A percentile compares a stretch with the other conserved stretches of the same genome.
Evolutionary conservation across 75 land plant genomes (phyloP).

Genomic region (Pinus tabuliformis): DNA sequence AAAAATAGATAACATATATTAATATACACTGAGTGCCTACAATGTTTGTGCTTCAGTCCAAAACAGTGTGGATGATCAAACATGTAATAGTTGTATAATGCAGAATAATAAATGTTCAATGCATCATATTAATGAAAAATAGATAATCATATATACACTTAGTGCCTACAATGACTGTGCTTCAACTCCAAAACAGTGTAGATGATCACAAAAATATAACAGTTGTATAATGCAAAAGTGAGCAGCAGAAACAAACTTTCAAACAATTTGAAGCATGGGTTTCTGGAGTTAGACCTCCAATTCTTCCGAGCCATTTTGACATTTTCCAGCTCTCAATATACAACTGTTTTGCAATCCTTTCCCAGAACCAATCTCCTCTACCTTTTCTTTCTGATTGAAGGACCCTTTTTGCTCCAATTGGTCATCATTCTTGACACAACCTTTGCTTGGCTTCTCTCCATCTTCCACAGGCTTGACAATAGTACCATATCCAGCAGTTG

Average conservation of each 20-base stretch:
- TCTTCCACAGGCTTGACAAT: background rate
- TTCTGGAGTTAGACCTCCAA: slow-evolving; percentile 25
- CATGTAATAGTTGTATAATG: too few species aligned
- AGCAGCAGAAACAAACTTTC: background rate
- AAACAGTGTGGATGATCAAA: too few species aligned
- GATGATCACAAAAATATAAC: too few species aligned
- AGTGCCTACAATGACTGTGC: background rate
- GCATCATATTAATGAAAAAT: background rate
- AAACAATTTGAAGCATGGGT: background rate
- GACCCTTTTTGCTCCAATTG: background rate
- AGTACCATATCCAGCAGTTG: background rate
- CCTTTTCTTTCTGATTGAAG: background rate
- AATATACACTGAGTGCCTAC: too few species aligned
- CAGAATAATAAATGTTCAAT: background rate
- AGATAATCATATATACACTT: background rate
- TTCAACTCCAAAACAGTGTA: background rate
- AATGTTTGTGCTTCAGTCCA: background rate
- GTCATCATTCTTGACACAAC: background rate
- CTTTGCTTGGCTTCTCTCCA: background rate
- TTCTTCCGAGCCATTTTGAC: slow-evolving; percentile 19
- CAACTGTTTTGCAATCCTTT: background rate
- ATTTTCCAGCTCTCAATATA: background rate
- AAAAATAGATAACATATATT: background rate
- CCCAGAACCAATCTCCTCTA: background rate
- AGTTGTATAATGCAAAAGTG: background rate